Conservation (phyloP, 805 yeast species). For the Suhomyces emberorum region DNA sequence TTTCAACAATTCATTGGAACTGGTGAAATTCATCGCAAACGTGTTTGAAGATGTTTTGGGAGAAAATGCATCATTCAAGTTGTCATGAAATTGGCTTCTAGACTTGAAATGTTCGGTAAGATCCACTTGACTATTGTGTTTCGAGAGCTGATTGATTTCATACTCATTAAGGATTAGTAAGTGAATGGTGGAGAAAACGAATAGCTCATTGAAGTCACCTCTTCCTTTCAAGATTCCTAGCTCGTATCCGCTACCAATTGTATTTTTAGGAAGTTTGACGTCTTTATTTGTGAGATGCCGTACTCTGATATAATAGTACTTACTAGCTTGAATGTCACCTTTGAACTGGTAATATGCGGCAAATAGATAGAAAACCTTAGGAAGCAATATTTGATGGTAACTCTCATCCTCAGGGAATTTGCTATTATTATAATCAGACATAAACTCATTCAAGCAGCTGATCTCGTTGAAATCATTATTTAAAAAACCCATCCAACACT, state of each 20-base stretch:
- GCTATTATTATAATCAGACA: constrained; percentile 33
- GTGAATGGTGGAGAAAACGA: constrained; percentile 27
- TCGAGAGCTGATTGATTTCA: constrained; percentile 11
- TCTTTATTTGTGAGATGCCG: constrained; percentile 15
- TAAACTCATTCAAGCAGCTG: constrained; percentile 27
- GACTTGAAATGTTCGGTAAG: constrained; percentile 10
- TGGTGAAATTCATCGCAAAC: constrained; percentile 16
- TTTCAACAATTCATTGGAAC: constrained; percentile 11
- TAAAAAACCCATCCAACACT: constrained; percentile 34
- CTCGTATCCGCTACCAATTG: constrained; percentile 20
- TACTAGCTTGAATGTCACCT: constrained; percentile 36
- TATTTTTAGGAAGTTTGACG: background rate
- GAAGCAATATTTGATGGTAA: constrained; percentile 30
- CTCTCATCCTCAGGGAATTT: constrained; percentile 36
- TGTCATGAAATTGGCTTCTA: constrained; percentile 12
- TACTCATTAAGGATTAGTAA: constrained; percentile 24
- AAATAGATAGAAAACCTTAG: constrained; percentile 37
- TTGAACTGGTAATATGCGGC: constrained; percentile 38
- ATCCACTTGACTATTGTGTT: constrained; percentile 2
- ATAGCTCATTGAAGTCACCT: constrained; percentile 25
- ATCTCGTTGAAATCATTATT: constrained; percentile 21
- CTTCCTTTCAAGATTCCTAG: constrained; percentile 17
- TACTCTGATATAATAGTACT: constrained; percentile 37
- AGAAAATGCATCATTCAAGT: constrained; percentile 14
- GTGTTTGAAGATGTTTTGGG: constrained; percentile 13